Evolutionary conservation across 148 eudicot species (phyloP).

Genomic region (Gaultheria prostrata): DNA sequence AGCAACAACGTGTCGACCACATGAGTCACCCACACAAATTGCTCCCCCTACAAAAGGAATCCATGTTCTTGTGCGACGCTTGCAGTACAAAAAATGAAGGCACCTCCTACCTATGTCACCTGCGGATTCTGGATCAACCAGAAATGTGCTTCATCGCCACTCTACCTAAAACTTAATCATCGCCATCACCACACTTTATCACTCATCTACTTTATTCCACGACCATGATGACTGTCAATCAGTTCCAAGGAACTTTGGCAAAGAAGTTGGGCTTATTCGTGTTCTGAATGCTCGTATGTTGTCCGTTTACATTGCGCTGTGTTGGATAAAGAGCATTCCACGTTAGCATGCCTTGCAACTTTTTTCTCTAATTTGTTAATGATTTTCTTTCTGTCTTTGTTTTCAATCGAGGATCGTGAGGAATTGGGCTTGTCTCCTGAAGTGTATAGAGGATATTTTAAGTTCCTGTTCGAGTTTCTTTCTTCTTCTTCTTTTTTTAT

Average conservation of each 20-base stretch:
- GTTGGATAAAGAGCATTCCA: background rate
- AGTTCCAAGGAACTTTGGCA: background rate
- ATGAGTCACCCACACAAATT: background rate
- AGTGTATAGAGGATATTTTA: too few species aligned
- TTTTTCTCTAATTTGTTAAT: background rate
- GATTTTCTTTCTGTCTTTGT: background rate
- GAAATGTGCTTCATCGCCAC: background rate
- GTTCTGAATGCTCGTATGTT: background rate
- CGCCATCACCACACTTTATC: background rate
- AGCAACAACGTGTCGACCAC: background rate
- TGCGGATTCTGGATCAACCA: constrained; percentile 9
- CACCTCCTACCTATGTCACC: background rate
- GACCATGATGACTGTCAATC: too few species aligned
- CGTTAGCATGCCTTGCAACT: too few species aligned
- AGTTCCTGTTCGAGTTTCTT: too few species aligned
- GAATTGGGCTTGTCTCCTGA: too few species aligned
- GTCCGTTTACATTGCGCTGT: background rate
- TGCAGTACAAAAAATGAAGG: background rate
- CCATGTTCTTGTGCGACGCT: background rate
- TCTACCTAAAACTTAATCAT: background rate
- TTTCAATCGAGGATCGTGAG: too few species aligned
- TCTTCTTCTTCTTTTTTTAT: too few species aligned
- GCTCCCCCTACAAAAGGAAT: background rate
- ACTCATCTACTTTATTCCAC: background rate
- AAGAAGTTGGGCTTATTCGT: background rate